These are phyloP conservation scores for Pythium dissimile DNA, from an alignment of 352 stramenopile species.

Conservation along the genomic window DNA sequence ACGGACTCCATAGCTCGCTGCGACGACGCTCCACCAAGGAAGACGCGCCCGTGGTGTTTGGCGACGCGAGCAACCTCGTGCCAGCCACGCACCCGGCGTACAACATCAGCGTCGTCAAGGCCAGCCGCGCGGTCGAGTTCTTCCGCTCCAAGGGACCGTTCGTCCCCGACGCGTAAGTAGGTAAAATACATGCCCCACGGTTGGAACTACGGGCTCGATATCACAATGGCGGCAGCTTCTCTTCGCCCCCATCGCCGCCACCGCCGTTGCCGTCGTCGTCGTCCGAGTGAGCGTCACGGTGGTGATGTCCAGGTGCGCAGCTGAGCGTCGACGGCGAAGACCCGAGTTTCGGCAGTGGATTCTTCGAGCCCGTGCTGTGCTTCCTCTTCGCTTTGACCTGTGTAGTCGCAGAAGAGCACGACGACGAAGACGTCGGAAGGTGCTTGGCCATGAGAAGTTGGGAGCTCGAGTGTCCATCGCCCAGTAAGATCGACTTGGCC, in stretches of 20 bases:
- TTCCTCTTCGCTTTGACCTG: constrained; percentile 38
- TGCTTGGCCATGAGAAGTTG: constrained; percentile 21
- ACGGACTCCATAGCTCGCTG: constrained; percentile 35
- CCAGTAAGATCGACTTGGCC: constrained; percentile 50
- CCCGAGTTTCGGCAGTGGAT: constrained; percentile 42
- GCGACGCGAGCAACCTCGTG: constrained; percentile 70
- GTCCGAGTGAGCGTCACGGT: constrained; percentile 14
- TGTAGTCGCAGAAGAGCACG: not conserved
- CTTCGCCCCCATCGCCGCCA: constrained; percentile 20
- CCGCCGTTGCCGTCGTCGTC: constrained; percentile 19
- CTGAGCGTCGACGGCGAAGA: constrained; percentile 32
- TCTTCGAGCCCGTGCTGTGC: constrained; percentile 27
- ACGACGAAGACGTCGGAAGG: constrained; percentile 1
- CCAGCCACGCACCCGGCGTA: constrained; percentile 86
- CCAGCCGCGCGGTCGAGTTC: constrained; percentile 55
- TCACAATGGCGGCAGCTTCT: constrained; percentile 51
- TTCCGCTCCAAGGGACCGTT: constrained; percentile 64
- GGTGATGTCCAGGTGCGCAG: not conserved
- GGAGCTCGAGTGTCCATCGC: constrained; percentile 26
- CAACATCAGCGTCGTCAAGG: constrained; percentile 91
- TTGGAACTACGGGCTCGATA: constrained; percentile 3
- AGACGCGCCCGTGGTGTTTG: constrained; percentile 43
- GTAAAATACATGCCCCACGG: constrained; percentile 6
- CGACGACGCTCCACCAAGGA: constrained; percentile 23
- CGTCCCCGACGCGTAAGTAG: constrained; percentile 21